phyloP scores from a whole-genome alignment of 2,329 filamentous ascomycete genomes.

The Sclerotinia glacialis region DNA sequence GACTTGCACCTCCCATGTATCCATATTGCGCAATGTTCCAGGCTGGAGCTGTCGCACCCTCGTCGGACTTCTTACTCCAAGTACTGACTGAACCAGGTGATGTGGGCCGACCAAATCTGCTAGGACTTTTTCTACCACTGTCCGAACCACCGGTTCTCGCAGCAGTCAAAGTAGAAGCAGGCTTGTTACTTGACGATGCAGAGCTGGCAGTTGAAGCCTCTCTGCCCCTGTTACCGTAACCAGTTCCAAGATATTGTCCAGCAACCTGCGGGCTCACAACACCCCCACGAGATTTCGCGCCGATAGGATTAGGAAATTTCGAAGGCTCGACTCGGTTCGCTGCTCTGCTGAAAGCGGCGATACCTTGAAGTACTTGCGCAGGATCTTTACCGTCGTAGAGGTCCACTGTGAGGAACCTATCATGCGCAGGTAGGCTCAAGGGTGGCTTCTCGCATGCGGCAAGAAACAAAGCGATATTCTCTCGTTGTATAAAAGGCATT shows the following conservation, averaged over 20 bases:
- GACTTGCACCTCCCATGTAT: slow-evolving; percentile 95
- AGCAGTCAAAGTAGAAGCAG: slow-evolving; percentile 40
- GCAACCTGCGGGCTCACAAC: slow-evolving; percentile 65
- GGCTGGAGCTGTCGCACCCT: slow-evolving; percentile 77
- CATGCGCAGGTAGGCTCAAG: slow-evolving; percentile 84
- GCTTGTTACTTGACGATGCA: slow-evolving; percentile 49
- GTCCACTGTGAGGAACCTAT: slow-evolving; percentile 95
- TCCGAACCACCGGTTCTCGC: slow-evolving; percentile 41
- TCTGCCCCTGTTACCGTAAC: slow-evolving; percentile 45
- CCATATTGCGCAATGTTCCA: slow-evolving; percentile 99
- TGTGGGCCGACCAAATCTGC: slow-evolving; percentile 54
- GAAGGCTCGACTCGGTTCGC: slow-evolving; percentile 72
- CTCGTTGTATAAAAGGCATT: slow-evolving; percentile 99
- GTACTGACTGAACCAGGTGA: slow-evolving; percentile 66
- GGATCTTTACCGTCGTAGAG: slow-evolving; percentile 95
- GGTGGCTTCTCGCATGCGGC: slow-evolving; percentile 81
- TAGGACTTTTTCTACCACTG: slow-evolving; percentile 60
- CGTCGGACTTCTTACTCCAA: slow-evolving; percentile 85
- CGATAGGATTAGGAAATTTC: slow-evolving; percentile 73
- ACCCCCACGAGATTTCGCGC: slow-evolving; percentile 60
- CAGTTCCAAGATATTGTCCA: slow-evolving; percentile 46
- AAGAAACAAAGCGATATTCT: slow-evolving; percentile 97
- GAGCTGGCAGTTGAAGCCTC: slow-evolving; percentile 58
- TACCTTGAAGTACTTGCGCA: slow-evolving; percentile 89
- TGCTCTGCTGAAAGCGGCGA: slow-evolving; percentile 85